phyloP scores from a whole-genome alignment of 768 basidiomycete species.

The Panellus pusillus region DNA sequence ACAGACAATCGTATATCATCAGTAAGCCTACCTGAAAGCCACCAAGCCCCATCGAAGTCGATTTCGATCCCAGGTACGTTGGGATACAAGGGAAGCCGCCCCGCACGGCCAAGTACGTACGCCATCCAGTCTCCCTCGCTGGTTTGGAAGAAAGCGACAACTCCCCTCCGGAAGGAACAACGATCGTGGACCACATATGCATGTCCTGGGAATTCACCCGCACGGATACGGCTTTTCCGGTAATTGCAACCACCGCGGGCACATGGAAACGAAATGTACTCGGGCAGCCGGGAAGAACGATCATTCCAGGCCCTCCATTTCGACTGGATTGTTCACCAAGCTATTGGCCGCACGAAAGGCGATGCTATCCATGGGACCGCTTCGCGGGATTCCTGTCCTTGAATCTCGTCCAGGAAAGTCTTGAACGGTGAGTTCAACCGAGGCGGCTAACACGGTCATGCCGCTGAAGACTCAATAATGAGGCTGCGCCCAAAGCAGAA shows the following conservation, averaged over 20 bases:
- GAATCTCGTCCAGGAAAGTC: slow-evolving; percentile 55
- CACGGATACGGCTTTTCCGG: slow-evolving; percentile 48
- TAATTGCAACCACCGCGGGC: slow-evolving; percentile 50
- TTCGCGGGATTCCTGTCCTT: slow-evolving; percentile 59
- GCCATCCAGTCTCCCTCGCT: slow-evolving; percentile 40
- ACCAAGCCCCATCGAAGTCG: slow-evolving; percentile 61
- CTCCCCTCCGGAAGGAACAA: slow-evolving; percentile 44
- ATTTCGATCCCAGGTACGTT: slow-evolving; percentile 61
- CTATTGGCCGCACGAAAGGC: slow-evolving; percentile 59
- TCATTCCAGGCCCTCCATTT: slow-evolving; percentile 58
- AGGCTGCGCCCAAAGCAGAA: background rate
- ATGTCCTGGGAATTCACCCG: slow-evolving; percentile 39
- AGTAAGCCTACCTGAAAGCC: slow-evolving; percentile 50
- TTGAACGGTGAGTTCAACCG: slow-evolving; percentile 59
- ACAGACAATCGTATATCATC: background rate
- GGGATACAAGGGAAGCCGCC: slow-evolving; percentile 64
- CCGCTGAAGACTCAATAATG: slow-evolving; percentile 30
- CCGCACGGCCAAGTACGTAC: slow-evolving; percentile 54
- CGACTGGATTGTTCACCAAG: slow-evolving; percentile 52
- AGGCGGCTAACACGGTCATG: slow-evolving; percentile 53
- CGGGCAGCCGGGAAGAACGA: slow-evolving; percentile 43
- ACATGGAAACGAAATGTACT: slow-evolving; percentile 53
- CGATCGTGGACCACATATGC: slow-evolving; percentile 50
- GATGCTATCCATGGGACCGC: slow-evolving; percentile 64
- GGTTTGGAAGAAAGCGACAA: slow-evolving; percentile 39